phyloP scores from a whole-genome alignment of 257 asterid species.

The Cinchona pubescens region DNA sequence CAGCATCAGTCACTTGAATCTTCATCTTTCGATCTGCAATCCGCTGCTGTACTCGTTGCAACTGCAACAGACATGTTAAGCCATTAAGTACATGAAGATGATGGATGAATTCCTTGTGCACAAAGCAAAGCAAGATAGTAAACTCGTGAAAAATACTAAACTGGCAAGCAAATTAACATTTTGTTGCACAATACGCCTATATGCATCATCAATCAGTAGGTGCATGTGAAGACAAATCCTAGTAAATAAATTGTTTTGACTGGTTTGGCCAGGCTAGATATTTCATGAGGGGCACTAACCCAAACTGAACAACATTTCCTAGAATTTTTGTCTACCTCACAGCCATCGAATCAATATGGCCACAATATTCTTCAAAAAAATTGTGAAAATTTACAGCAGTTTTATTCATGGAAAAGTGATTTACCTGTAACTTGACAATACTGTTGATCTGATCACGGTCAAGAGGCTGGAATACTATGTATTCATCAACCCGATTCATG shows the following conservation, averaged over 20 bases:
- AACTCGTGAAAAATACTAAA: not conserved
- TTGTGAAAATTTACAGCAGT: not conserved
- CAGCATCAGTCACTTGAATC: constrained; percentile 69
- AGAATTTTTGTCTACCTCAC: too few relatives aligned
- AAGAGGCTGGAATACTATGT: constrained; percentile 92
- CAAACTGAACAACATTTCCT: not conserved
- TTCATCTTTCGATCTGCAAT: constrained; percentile 76
- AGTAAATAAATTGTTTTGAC: not conserved
- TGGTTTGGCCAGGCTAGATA: not conserved
- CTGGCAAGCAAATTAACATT: not conserved
- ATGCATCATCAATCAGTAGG: not conserved
- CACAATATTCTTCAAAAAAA: not conserved
- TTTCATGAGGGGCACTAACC: not conserved
- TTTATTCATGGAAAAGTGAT: constrained; percentile 4
- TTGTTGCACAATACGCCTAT: not conserved
- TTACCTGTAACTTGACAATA: constrained; percentile 75
- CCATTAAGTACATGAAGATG: not conserved
- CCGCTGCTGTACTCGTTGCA: constrained; percentile 82
- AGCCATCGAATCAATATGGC: not conserved
- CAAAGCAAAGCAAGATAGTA: not conserved
- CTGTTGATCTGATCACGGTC: constrained; percentile 68
- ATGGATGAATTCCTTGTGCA: not conserved
- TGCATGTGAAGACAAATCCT: not conserved
- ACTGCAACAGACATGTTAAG: constrained; percentile 31
- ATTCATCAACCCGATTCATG: constrained; percentile 94